Evolutionary conservation across 2,329 filamentous ascomycete species (phyloP).

Genomic region (Botrytis medusae): DNA sequence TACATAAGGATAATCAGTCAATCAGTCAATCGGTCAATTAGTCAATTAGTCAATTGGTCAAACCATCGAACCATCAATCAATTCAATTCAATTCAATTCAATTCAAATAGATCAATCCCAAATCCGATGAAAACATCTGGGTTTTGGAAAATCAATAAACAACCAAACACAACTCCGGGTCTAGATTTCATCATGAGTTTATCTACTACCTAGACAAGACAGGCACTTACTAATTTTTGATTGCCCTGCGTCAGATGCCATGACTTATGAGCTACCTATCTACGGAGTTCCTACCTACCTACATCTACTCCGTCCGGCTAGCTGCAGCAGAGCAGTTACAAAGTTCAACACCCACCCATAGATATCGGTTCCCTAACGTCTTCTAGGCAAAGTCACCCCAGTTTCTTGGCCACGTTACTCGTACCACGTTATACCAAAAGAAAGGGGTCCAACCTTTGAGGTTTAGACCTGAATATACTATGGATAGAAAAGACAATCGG

Average conservation of each 20-base stretch:
- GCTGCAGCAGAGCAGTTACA: background rate
- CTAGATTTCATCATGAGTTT: background rate
- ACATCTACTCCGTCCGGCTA: background rate
- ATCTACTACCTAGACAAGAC: background rate
- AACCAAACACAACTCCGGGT: background rate
- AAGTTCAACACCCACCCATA: background rate
- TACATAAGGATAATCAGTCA: background rate
- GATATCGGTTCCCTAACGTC: background rate
- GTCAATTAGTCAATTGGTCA: too few species aligned
- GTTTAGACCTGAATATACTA: background rate
- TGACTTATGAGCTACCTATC: background rate
- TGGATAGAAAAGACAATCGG: background rate
- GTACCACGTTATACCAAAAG: background rate
- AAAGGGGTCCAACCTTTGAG: background rate
- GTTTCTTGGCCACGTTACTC: background rate
- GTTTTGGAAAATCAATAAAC: background rate
- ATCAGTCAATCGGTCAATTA: background rate
- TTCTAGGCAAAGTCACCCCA: background rate
- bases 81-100: background rate
- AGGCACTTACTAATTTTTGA: background rate
- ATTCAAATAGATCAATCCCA: background rate
- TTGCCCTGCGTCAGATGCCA: background rate
- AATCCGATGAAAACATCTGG: background rate
- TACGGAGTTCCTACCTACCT: background rate
- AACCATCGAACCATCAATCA: too few species aligned